A percentile compares a stretch with the other conserved stretches of the same genome.
Conservation (phyloP, 331 rosid genomes). For the Acacia concinna region DNA sequence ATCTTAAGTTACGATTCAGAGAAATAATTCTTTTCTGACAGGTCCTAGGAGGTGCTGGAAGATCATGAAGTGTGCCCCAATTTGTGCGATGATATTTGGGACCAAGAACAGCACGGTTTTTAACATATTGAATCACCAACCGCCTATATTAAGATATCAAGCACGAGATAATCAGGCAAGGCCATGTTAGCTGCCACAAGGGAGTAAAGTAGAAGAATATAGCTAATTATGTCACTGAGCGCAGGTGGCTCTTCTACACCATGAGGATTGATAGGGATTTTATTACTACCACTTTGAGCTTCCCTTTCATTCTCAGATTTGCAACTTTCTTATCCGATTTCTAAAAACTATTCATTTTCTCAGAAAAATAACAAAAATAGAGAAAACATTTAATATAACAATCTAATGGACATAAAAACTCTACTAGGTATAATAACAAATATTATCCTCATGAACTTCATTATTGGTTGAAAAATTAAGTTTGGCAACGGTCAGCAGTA, state of each 20-base stretch:
- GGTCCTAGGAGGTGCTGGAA: slow-evolving; percentile 73
- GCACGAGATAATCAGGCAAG: slow-evolving; percentile 24
- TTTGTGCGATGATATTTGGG: slow-evolving; percentile 64
- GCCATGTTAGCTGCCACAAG: neutral
- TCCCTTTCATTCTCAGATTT: neutral
- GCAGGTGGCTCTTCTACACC: neutral
- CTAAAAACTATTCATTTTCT: neutral
- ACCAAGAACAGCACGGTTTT: slow-evolving; percentile 79
- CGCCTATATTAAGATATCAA: slow-evolving; percentile 56
- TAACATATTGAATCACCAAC: slow-evolving; percentile 79
- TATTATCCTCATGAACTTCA: slow-evolving; percentile 2
- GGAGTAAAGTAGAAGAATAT: neutral
- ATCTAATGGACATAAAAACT: neutral
- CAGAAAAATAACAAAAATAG: neutral
- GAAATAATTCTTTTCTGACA: slow-evolving; percentile 75
- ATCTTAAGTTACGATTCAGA: slow-evolving; percentile 52
- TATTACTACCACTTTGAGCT: neutral
- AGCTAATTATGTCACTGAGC: neutral
- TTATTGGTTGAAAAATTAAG: slow-evolving; percentile 8
- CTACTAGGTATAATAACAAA: slow-evolving; percentile 3
- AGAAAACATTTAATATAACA: neutral
- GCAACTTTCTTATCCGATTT: neutral
- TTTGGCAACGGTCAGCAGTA: slow-evolving; percentile 13
- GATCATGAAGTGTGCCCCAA: slow-evolving; percentile 72
- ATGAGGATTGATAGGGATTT: neutral